Evolutionary conservation across 148 eudicot genomes (phyloP).

Genomic region (Arctostaphylos glauca): DNA sequence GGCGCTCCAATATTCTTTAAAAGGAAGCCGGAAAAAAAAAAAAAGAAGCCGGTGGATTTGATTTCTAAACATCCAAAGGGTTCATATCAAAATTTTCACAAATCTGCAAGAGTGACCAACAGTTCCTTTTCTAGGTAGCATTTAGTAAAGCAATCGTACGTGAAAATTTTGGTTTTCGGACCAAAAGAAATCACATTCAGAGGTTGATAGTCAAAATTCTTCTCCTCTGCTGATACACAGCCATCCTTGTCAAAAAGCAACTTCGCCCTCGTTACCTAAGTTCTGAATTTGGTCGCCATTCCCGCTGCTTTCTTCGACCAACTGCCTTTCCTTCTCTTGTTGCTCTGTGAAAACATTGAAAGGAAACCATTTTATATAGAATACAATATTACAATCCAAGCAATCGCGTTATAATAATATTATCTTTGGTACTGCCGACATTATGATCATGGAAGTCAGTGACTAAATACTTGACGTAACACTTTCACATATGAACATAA

Average conservation of each 20-base stretch:
- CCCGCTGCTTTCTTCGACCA: slow-evolving; percentile 36
- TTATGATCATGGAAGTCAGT: background rate
- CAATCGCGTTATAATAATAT: background rate
- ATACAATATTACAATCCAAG: background rate
- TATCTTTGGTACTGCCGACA: background rate
- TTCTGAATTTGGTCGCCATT: slow-evolving; percentile 27
- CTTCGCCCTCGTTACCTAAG: background rate
- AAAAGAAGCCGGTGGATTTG: background rate
- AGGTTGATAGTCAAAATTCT: background rate
- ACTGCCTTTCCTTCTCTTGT: slow-evolving; percentile 53
- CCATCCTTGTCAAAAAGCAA: background rate
- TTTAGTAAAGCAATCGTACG: background rate
- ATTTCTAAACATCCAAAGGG: background rate
- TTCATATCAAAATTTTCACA: background rate
- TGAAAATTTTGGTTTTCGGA: background rate
- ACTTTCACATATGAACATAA: background rate
- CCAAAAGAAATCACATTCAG: background rate
- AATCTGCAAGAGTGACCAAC: background rate
- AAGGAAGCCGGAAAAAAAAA: background rate
- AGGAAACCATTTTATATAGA: slow-evolving; percentile 4
- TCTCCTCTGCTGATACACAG: background rate
- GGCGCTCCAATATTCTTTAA: background rate
- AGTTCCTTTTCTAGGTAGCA: background rate
- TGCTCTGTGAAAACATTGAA: slow-evolving; percentile 37
- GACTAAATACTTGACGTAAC: background rate